Percentiles rank a stretch among this genome's conserved stretches.
These are phyloP conservation scores for Rhizophora mangle DNA, from an alignment of 345 rosid genomes.

Conservation along the genomic window DNA sequence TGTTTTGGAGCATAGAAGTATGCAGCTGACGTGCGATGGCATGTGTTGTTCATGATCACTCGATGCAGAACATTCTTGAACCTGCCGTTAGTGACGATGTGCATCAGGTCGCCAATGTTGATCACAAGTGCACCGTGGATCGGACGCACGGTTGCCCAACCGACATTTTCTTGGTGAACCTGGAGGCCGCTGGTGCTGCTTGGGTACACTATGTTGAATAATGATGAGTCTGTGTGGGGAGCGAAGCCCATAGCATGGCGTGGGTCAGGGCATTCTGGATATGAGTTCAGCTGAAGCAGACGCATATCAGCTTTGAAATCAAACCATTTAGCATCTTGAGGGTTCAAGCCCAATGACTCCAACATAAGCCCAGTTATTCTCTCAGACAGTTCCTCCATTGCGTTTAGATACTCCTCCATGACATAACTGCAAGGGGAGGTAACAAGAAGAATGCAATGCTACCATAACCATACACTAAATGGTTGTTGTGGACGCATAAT, in stretches of 20 bases:
- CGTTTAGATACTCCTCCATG: constrained; percentile 40
- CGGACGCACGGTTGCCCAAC: constrained; percentile 45
- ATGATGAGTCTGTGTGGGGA: constrained; percentile 52
- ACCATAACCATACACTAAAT: neutral
- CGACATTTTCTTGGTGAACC: constrained; percentile 19
- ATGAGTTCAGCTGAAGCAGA: constrained; percentile 48
- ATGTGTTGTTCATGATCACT: constrained; percentile 38
- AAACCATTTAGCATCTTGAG: constrained; percentile 37
- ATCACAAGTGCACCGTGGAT: constrained; percentile 33
- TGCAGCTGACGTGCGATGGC: constrained; percentile 44
- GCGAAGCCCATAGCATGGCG: constrained; percentile 48
- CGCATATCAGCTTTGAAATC: constrained; percentile 20
- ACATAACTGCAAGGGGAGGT: constrained; percentile 25
- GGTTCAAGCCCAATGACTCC: constrained; percentile 39
- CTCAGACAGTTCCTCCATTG: constrained; percentile 23
- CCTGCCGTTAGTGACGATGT: constrained; percentile 41
- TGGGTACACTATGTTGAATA: constrained; percentile 44
- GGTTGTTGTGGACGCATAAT: neutral
- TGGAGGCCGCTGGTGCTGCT: constrained; percentile 37
- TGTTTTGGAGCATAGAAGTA: constrained; percentile 42
- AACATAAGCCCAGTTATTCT: constrained; percentile 36
- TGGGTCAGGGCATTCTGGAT: constrained; percentile 54
- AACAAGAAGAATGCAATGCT: neutral
- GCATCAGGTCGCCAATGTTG: constrained; percentile 45
- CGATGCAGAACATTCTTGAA: constrained; percentile 44